Percentiles rank a stretch among this genome's conserved stretches.
Evolutionary conservation across 2,329 filamentous ascomycete genomes (phyloP).

Genomic region (Periconia macrospinosa): DNA sequence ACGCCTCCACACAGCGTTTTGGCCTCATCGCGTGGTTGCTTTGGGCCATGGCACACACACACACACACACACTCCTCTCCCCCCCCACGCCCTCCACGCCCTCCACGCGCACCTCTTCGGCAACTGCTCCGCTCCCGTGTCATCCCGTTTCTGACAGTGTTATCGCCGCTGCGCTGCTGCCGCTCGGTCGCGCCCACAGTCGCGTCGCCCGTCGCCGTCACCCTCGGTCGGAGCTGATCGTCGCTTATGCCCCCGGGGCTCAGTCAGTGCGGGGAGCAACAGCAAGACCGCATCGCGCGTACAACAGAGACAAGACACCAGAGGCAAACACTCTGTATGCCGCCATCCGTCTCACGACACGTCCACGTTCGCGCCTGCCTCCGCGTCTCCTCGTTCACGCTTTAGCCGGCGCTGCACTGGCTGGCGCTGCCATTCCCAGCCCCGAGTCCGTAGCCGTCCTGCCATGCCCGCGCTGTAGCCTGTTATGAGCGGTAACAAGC

Average conservation of each 20-base stretch:
- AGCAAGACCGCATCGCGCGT: not conserved
- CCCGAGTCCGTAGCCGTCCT: conserved; percentile 12
- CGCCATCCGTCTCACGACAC: not conserved
- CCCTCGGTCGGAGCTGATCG: not conserved
- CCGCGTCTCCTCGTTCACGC: not conserved
- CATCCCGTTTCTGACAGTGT: not conserved
- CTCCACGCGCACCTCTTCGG: too few species aligned
- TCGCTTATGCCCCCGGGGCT: conserved; percentile 12
- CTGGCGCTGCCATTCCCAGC: not conserved
- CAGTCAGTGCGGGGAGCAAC: not conserved
- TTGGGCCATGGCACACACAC: too few species aligned
- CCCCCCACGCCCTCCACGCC: too few species aligned
- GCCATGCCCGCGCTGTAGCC: conserved; percentile 34
- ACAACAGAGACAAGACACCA: not conserved
- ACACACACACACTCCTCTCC: too few species aligned
- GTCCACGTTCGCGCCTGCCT: not conserved
- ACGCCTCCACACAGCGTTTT: too few species aligned
- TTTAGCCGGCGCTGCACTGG: not conserved
- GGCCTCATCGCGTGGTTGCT: too few species aligned
- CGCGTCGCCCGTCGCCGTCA: too few species aligned
- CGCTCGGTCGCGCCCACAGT: too few species aligned
- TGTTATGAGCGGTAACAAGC: conserved; percentile 43
- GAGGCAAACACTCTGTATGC: not conserved
- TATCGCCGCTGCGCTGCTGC: conserved; percentile 2
- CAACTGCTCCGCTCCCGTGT: too few species aligned